Conservation (phyloP, 495 filamentous ascomycete genomes). For the Lophiostoma macrostomum region DNA sequence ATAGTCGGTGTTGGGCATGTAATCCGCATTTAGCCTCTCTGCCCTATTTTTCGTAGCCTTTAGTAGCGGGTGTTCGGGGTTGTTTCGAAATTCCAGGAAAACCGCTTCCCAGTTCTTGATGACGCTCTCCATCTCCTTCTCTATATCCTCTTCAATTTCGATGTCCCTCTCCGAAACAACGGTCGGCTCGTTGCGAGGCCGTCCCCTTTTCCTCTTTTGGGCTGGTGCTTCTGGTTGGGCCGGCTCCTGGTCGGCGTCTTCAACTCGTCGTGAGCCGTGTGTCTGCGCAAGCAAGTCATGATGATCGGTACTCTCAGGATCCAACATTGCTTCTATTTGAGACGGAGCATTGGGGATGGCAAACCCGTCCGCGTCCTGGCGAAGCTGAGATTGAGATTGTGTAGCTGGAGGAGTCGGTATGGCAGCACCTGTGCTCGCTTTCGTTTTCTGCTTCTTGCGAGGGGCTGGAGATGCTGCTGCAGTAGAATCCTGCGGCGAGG, state of each 20-base stretch:
- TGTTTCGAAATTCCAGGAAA: slow-evolving; percentile 12
- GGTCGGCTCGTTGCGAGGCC: slow-evolving; percentile 8
- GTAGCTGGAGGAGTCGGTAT: not conserved
- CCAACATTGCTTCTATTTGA: no score
- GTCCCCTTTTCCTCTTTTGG: slow-evolving; percentile 8
- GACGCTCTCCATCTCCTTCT: slow-evolving; percentile 34
- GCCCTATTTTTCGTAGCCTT: not conserved
- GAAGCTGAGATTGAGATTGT: no score
- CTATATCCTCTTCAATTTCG: slow-evolving; percentile 36
- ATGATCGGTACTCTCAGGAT: no score
- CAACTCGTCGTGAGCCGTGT: no score
- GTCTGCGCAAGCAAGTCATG: no score
- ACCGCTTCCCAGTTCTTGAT: slow-evolving; percentile 15
- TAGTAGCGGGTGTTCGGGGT: slow-evolving; percentile 6
- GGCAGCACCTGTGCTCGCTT: not conserved
- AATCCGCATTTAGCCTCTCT: slow-evolving; percentile 4
- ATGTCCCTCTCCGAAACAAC: slow-evolving; percentile 38
- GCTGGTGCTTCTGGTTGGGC: no score
- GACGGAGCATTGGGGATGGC: not conserved
- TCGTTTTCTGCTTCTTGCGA: slow-evolving; percentile 12
- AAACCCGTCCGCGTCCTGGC: slow-evolving; percentile 50
- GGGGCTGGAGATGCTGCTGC: not conserved
- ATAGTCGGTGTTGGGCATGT: slow-evolving; percentile 4
- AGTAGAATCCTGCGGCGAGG: not conserved
- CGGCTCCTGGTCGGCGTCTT: no score